Evolutionary conservation across 1,284 basidiomycete species (phyloP).

Genomic region (Xerocomus nothofagi): DNA sequence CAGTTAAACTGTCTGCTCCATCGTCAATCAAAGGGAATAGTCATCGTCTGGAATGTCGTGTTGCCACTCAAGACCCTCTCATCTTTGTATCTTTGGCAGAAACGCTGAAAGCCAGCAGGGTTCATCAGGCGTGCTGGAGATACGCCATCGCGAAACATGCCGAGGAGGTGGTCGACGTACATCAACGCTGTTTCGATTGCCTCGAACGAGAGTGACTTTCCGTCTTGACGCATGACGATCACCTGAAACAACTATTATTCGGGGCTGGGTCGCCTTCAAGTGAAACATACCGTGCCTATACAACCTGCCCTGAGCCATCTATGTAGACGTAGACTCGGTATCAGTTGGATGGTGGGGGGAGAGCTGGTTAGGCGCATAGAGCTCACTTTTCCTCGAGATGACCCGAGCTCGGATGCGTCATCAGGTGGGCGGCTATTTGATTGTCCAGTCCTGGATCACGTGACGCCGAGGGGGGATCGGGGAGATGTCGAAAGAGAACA

Average conservation of each 20-base stretch:
- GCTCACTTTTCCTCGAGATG: constrained; percentile 19
- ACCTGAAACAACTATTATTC: constrained; percentile 19
- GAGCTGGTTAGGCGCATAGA: rapidly evolving
- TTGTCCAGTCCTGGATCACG: constrained; percentile 29
- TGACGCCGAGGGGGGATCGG: constrained; percentile 10
- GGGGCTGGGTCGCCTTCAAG: background rate
- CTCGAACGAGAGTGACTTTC: constrained; percentile 25
- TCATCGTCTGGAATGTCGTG: constrained; percentile 13
- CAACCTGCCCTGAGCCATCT: constrained; percentile 27
- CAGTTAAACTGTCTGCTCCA: background rate
- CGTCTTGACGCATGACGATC: constrained; percentile 29
- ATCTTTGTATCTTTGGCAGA: constrained; percentile 26
- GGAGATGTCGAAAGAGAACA: constrained; percentile 21
- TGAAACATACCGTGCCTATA: constrained; percentile 25
- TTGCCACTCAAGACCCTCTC: constrained; percentile 12
- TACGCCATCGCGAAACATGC: constrained; percentile 21
- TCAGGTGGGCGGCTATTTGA: constrained; percentile 24
- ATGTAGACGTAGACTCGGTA: too few relatives aligned
- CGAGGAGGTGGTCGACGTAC: constrained; percentile 25
- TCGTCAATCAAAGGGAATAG: constrained; percentile 16
- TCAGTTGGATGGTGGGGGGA: background rate
- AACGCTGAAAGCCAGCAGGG: constrained; percentile 23
- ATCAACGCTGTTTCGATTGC: constrained; percentile 28
- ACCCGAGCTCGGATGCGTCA: constrained; percentile 22
- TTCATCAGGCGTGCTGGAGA: constrained; percentile 17